Percentiles rank a stretch among this genome's conserved stretches.
phyloP scores from a whole-genome alignment of 768 basidiomycete species.

The Podaxis carcinomalis region DNA sequence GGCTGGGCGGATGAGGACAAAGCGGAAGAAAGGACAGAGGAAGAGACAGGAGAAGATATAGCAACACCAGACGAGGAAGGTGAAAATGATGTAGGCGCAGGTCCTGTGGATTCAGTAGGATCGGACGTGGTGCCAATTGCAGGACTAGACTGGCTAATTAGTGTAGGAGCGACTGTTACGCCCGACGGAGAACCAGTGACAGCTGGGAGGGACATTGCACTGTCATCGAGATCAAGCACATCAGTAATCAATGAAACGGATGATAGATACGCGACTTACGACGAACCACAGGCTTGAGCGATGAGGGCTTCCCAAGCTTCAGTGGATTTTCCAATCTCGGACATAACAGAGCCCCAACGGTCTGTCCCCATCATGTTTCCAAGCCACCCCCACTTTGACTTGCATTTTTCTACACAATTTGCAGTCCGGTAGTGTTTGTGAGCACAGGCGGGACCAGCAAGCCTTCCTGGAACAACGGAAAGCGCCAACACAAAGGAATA shows the following conservation, averaged over 20 bases:
- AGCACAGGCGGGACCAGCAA: conserved; percentile 46
- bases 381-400: conserved; percentile 42
- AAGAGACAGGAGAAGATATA: conserved; percentile 16
- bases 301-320: conserved; percentile 32
- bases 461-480: conserved; percentile 34
- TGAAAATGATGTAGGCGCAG: conserved; percentile 6
- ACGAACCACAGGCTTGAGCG: conserved; percentile 39
- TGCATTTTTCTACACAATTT: conserved; percentile 36
- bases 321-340: conserved; percentile 24
- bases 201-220: background rate
- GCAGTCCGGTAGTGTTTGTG: conserved; percentile 28
- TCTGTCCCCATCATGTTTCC: conserved; percentile 48
- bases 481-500: conserved; percentile 32
- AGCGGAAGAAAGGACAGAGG: conserved; percentile 15
- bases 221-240: background rate
- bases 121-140: conserved; percentile 4
- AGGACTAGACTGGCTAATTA: background rate
- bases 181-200: background rate
- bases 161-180: background rate
- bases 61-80: conserved; percentile 7
- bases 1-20: conserved; percentile 17
- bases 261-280: conserved; percentile 4
- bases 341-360: conserved; percentile 51
- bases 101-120: conserved; percentile 5
- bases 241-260: background rate